Base-by-base conservation (phyloP, 2,329 filamentous ascomycete genomes). In the Colletotrichum neosansevieriae region DNA sequence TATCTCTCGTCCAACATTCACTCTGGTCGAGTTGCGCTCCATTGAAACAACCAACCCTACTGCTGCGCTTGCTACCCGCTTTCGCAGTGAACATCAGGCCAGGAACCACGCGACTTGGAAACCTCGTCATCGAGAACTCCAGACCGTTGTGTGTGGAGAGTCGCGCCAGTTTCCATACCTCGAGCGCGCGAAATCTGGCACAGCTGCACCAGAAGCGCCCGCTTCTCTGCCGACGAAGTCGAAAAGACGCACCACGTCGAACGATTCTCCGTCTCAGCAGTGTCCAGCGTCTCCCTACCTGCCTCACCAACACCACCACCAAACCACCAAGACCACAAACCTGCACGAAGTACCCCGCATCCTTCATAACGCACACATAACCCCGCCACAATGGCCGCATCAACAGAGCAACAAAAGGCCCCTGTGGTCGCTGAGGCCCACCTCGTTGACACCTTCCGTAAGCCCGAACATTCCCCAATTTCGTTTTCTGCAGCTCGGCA, bases 371-470 rank as follows among this genome's bases (percentile, higher is more conserved):
- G 49, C 58, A 63, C 64, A 59, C 65, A 60, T 53, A 58, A 62
- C 63, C 44, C 69, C 72, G 66, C 74, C 75, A 72, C 70, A 69
- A 87, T 88, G 85, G 81, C 81, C 75, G 80, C 80, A 75, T 77
- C 76, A 71, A 63, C 61, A 66, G 79, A 79, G 66, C 72, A 79
- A 71, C 73, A 73, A 75, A 86, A 83, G 78, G 76, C 74, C 73
- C 87, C 86, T 54, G 90, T 92, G 75, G 91, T 94, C 75, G 85
- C 86, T 70, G 92, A 94, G 84, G 91, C 92, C 76, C 91, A 94
- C 80, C 82, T 90, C 76, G 91, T 94, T 74, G 90, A 93, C 80
- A 94, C 91, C 19, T 93, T 84, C 76, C 87, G 88, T 91, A 81
- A 85, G 88, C 60, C 62, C 64, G 45, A 70, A 49, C 63, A 38